These are phyloP conservation scores for Pisolithus albus DNA, from an alignment of 768 basidiomycete species.

Conservation along the genomic window DNA sequence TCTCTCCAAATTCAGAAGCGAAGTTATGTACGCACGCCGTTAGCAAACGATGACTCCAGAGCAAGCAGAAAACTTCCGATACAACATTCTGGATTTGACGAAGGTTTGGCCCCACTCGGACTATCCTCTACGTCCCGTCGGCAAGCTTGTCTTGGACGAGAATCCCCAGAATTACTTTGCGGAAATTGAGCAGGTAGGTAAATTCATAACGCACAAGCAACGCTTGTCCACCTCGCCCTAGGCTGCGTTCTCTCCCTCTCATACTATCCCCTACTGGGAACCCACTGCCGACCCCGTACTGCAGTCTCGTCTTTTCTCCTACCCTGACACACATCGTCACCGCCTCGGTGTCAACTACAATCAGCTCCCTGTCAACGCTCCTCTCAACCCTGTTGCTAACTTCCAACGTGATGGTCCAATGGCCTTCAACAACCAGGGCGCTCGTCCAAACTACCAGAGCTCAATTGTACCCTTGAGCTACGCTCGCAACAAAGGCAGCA, in stretches of 20 bases:
- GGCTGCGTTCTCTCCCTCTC: slow-evolving; percentile 84
- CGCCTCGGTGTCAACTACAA: slow-evolving; percentile 77
- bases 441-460: slow-evolving; percentile 84
- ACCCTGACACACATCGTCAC: slow-evolving; percentile 84
- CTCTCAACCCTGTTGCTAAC: slow-evolving; percentile 68
- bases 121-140: slow-evolving; percentile 83
- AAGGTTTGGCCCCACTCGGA: slow-evolving; percentile 88
- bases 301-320: slow-evolving; percentile 92
- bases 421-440: slow-evolving; percentile 72
- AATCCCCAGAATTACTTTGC: slow-evolving; percentile 86
- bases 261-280: slow-evolving; percentile 84
- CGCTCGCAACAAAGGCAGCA: slow-evolving; percentile 39
- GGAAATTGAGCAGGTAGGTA: slow-evolving; percentile 83
- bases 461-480: slow-evolving; percentile 68
- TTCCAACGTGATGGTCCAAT: slow-evolving; percentile 85
- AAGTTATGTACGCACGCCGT: slow-evolving; percentile 7
- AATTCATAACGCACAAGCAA: slow-evolving; percentile 19
- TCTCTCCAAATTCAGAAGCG: background rate
- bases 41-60: slow-evolving; percentile 90
- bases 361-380: slow-evolving; percentile 84
- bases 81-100: slow-evolving; percentile 87
- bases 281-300: slow-evolving; percentile 88
- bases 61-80: slow-evolving; percentile 85
- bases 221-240: slow-evolving; percentile 17
- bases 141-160: slow-evolving; percentile 76